Base-by-base conservation (phyloP, 805 yeast species). In the Cyberlindnera samutprakarnensis region DNA sequence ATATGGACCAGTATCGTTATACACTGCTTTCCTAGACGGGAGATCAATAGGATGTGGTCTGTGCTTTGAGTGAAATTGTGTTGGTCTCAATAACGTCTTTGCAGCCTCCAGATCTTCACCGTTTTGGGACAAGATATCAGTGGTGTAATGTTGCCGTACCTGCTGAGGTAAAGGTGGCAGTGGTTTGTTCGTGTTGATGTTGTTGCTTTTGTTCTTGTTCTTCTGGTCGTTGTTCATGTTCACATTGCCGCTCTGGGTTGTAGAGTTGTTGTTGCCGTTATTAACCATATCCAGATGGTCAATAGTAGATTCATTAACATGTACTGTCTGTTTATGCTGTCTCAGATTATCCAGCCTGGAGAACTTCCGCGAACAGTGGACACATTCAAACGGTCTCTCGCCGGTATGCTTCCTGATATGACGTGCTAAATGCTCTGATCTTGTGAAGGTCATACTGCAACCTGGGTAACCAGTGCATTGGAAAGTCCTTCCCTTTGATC, bases 331-430 rank as follows among this genome's bases (percentile, higher is more conserved):
- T 38, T 81, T 80, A 59, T 87, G 96, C 59, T 88, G 96, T 38
- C 95, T 69, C 40, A 88, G 66, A 54, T 88, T 88, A 57, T 88
- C 96, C 37, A 88, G 61, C 28, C 96, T 68, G 13, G 87, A 77
- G 53, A 87, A 87, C 51, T 75, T 70, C 50, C 87, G 76, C 21
- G 76, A 64, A 53, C 94, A 84, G 54, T 80, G 81, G 30, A 79
- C 80, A 56, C 96, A 87, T 33, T 82, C 75, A 54, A 86, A 87
- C 3, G 96, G 96, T 36, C 95, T 66, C 55, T 87, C 96, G 26
- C 96, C 96, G 1, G 96, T 88, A 54, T 87, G 96, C 48, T 87
- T 88, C 37, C 96, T 64, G 33, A 88, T 80, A 60, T 87, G 96
- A 37, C 96, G 67, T 2, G 95, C 95, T 44, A 87, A 67, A 57